Percentiles rank a stretch among this genome's conserved stretches.
Evolutionary conservation across 345 rosid genomes (phyloP).

Genomic region (Brassica nigra): DNA sequence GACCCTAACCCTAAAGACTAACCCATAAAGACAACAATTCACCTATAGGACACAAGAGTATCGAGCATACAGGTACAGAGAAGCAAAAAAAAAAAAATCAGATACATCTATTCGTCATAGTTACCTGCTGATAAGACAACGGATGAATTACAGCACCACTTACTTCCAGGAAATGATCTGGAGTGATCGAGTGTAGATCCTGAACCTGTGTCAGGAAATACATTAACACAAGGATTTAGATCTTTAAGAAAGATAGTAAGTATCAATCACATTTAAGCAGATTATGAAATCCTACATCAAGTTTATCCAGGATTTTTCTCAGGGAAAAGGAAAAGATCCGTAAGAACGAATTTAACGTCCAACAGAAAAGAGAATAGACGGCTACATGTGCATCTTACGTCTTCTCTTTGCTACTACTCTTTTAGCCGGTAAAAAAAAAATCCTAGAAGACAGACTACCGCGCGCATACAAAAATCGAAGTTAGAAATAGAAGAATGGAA

Average conservation of each 20-base stretch:
- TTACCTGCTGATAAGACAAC: slow-evolving; percentile 94
- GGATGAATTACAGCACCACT: slow-evolving; percentile 95
- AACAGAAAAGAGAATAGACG: slow-evolving; percentile 8
- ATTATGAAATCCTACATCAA: slow-evolving; percentile 3
- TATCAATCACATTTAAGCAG: slow-evolving; percentile 12
- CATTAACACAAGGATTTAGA: slow-evolving; percentile 21
- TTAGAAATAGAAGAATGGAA: slow-evolving; percentile 27
- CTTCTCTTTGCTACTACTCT: background rate
- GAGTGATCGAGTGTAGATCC: slow-evolving; percentile 91
- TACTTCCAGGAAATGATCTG: slow-evolving; percentile 83
- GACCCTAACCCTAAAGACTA: slow-evolving; percentile 9
- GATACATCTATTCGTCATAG: background rate
- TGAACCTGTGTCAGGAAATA: slow-evolving; percentile 64
- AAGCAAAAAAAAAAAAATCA: background rate
- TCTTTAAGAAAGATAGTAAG: slow-evolving; percentile 6
- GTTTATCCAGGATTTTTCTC: background rate
- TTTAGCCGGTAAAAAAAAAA: background rate
- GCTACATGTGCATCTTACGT: slow-evolving; percentile 17
- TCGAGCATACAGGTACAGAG: slow-evolving; percentile 1
- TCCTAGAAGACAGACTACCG: slow-evolving; percentile 10
- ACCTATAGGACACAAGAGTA: slow-evolving; percentile 11
- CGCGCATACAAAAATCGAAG: background rate
- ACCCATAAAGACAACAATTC: slow-evolving; percentile 21
- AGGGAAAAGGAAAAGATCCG: background rate
- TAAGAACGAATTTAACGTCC: slow-evolving; percentile 6